Base-by-base conservation (phyloP, 768 basidiomycete genomes). In the Obba rivulosa region DNA sequence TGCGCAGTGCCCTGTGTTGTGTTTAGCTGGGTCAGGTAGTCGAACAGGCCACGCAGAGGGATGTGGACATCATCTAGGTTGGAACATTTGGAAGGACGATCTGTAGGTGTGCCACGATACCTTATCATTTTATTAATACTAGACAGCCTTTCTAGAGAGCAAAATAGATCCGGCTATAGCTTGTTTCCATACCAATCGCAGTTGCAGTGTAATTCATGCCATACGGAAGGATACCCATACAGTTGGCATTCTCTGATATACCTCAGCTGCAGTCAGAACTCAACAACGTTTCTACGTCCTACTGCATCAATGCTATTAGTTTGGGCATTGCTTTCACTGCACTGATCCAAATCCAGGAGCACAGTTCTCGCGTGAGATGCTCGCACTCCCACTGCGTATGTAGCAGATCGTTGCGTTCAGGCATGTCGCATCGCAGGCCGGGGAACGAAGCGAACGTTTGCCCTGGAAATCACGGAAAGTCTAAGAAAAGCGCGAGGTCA, bases 351-450 rank as follows among this genome's bases (percentile, higher is more conserved):
- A 85, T 2, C 84, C 86, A 16, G 48, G 58, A 7, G 56, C 58
- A 56, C 87, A 89, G 57, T 83, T 86, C 59, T 79, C 65, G 51
- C 58, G 61, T 17, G 77, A 82, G 47, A 89, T 71, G 21, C 73
- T 69, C 2, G 76, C 76, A 35, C 85, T 87, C 20, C 83, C 87
- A 58, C 85, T 87, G 22, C 87, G 76, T 16, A 87, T 83, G 55
- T 87, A 87, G 59, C 85, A 88, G 37, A 89, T 80, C 64, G 77
- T 87, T 20, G 87, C 87, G 1, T 62, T 51, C n/a, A 70, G 59
- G 55, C 87, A 90, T 14, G 74, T 70, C 16, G 75, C 80, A 0
- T 75, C 79, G 62, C 87, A 90, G 11, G 79, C 49, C 14, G 65
- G 58, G 18, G 76, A 74, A 24, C 66, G 70, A 24, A 80, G 63